phyloP scores from a whole-genome alignment of 1,139 yeast genomes.

The Lodderomyces parapsilosis region DNA sequence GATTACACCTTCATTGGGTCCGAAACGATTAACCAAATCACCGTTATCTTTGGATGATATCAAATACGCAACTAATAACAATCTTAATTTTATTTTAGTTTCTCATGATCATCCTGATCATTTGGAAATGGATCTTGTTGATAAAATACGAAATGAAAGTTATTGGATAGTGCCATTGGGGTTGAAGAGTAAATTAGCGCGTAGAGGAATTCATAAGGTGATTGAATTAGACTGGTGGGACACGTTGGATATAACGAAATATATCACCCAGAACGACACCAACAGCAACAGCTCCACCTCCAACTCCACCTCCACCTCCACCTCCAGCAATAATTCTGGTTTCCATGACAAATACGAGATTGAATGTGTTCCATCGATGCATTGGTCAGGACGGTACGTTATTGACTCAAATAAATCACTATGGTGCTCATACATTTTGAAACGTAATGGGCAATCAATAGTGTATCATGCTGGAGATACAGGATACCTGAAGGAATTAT shows the following conservation, averaged over 20 bases:
- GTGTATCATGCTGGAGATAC: constrained; percentile 95
- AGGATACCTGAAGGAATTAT: constrained; percentile 76
- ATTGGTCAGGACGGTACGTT: constrained; percentile 87
- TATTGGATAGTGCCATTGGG: constrained; percentile 91
- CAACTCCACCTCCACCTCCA: no score
- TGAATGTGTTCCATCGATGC: constrained; percentile 95
- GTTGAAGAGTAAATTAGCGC: constrained; percentile 55
- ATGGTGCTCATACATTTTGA: constrained; percentile 84
- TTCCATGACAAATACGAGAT: constrained; percentile 63
- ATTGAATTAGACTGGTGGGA: constrained; percentile 96
- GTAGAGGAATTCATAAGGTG: constrained; percentile 54
- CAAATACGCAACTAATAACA: constrained; percentile 46
- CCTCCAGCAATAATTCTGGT: no score
- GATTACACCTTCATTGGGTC: constrained; percentile 67
- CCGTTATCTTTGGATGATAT: constrained; percentile 66
- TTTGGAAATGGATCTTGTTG: constrained; percentile 62
- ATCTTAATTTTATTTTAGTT: constrained; percentile 70
- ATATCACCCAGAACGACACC: constrained; percentile 19
- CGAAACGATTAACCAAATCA: constrained; percentile 71
- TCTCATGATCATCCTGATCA: constrained; percentile 97
- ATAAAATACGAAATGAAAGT: constrained; percentile 55
- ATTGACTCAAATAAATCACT: constrained; percentile 75
- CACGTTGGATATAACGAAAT: constrained; percentile 41
- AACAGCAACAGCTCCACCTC: no score
- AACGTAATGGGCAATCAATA: constrained; percentile 64